Evolutionary conservation across 2,329 filamentous ascomycete genomes (phyloP).

Genomic region (Pestalotiopsis sp.): DNA sequence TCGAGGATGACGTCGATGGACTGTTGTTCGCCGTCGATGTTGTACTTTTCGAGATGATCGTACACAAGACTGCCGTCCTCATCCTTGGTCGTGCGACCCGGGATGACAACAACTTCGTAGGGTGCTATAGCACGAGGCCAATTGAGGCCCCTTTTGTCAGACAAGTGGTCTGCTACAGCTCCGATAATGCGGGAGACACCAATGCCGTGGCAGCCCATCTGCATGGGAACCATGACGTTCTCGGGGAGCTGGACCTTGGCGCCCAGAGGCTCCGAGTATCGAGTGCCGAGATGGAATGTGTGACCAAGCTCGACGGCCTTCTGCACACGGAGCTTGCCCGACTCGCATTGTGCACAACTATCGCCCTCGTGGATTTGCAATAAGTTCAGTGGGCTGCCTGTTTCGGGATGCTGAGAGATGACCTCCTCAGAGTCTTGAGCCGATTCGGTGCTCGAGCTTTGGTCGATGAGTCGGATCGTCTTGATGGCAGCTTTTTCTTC

Average conservation of each 20-base stretch:
- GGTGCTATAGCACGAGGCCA: constrained; percentile 90
- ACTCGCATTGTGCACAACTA: constrained; percentile 69
- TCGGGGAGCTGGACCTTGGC: constrained; percentile 59
- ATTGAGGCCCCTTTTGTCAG: constrained; percentile 74
- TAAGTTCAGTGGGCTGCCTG: constrained; percentile 57
- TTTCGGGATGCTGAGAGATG: constrained; percentile 18
- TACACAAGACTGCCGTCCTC: constrained; percentile 61
- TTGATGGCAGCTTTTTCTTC: constrained; percentile 12
- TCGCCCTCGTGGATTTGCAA: constrained; percentile 70
- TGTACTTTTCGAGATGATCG: constrained; percentile 51
- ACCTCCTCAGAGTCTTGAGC: constrained; percentile 16
- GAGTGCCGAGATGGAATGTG: constrained; percentile 89
- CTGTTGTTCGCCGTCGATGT: constrained; percentile 10
- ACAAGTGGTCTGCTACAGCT: constrained; percentile 76
- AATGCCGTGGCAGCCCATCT: constrained; percentile 98
- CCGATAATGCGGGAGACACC: constrained; percentile 90
- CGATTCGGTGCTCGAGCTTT: constrained; percentile 29
- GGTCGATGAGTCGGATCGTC: constrained; percentile 34
- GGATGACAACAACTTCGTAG: constrained; percentile 73
- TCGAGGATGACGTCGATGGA: constrained; percentile 71
- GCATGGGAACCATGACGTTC: constrained; percentile 56
- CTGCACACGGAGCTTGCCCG: constrained; percentile 64
- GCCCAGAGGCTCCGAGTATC: constrained; percentile 78
- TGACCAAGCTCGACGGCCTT: constrained; percentile 89
- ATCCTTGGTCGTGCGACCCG: constrained; percentile 45